Evolutionary conservation across 73 alveolate species (phyloP).

Genomic region (Symbiodinium natans): DNA sequence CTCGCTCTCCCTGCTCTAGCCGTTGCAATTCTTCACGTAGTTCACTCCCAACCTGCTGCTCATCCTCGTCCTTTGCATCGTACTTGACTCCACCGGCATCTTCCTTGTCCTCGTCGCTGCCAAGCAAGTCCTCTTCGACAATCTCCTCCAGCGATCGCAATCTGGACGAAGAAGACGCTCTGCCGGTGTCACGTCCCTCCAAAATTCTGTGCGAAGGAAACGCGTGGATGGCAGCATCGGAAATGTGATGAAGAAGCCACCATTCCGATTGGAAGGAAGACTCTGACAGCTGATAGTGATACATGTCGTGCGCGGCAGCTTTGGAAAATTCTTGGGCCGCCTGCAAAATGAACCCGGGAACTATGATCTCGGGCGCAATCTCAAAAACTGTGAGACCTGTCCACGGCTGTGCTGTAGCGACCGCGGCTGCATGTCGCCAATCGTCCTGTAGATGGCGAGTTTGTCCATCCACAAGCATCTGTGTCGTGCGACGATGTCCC

Average conservation of each 20-base stretch:
- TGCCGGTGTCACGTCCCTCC: not conserved
- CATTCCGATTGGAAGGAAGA: not conserved
- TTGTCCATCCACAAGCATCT: not conserved
- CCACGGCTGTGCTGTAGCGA: not conserved
- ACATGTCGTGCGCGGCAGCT: not conserved
- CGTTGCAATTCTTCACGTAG: not conserved
- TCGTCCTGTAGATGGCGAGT: not conserved
- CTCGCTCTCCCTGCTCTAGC: not conserved
- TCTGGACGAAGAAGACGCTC: not conserved
- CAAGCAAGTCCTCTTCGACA: not conserved
- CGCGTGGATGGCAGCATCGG: too few species aligned
- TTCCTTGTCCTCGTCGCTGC: not conserved
- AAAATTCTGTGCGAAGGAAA: slow-evolving; percentile 43
- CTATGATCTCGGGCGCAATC: not conserved
- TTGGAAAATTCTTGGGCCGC: not conserved
- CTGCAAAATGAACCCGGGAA: not conserved
- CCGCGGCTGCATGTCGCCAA: not conserved
- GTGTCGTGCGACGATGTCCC: not conserved
- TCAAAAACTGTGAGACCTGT: not conserved
- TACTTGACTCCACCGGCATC: not conserved
- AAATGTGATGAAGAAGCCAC: not conserved
- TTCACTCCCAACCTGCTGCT: not conserved
- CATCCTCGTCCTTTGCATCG: not conserved
- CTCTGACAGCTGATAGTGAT: not conserved
- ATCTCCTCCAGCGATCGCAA: too few species aligned